Evolutionary conservation across 495 filamentous ascomycete genomes (phyloP).

Genomic region (Lineolata rhizophorae): DNA sequence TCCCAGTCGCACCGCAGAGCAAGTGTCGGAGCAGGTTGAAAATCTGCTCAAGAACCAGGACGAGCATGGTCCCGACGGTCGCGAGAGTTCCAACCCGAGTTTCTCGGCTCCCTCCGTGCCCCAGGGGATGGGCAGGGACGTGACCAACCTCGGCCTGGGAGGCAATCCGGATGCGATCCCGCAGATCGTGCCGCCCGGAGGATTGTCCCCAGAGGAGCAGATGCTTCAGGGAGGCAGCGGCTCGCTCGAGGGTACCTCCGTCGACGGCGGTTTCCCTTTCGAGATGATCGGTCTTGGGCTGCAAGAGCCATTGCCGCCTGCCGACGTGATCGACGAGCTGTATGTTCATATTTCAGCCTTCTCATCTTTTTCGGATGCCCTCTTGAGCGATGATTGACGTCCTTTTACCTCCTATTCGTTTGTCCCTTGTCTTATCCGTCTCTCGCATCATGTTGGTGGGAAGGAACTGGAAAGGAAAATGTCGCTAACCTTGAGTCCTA

Average conservation of each 20-base stretch:
- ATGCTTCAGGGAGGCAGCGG: background rate
- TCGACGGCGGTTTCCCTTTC: constrained; percentile 29
- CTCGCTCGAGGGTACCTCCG: constrained; percentile 6
- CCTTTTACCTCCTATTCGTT: no score
- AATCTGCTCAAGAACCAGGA: constrained; percentile 64
- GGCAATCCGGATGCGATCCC: no score
- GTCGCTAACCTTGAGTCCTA: no score
- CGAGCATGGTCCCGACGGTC: no score
- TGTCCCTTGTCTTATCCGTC: no score
- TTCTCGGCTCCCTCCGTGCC: background rate
- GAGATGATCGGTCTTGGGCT: constrained; percentile 88
- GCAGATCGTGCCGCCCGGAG: no score
- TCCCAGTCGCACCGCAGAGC: constrained; percentile 1
- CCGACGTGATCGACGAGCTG: constrained; percentile 81
- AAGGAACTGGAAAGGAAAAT: no score
- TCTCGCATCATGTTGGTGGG: no score
- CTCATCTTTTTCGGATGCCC: no score
- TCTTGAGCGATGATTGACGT: no score
- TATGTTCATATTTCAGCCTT: constrained; percentile 27
- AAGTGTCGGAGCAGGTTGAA: constrained; percentile 67
- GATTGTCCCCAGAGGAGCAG: no score
- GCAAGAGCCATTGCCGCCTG: constrained; percentile 73
- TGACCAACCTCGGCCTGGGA: no score
- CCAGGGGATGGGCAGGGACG: background rate
- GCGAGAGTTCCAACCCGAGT: background rate